Evolutionary conservation across 75 land plant species (phyloP), one percentile per base, ranked within the genome.

Genomic region (Picea sitchensis): DNA sequence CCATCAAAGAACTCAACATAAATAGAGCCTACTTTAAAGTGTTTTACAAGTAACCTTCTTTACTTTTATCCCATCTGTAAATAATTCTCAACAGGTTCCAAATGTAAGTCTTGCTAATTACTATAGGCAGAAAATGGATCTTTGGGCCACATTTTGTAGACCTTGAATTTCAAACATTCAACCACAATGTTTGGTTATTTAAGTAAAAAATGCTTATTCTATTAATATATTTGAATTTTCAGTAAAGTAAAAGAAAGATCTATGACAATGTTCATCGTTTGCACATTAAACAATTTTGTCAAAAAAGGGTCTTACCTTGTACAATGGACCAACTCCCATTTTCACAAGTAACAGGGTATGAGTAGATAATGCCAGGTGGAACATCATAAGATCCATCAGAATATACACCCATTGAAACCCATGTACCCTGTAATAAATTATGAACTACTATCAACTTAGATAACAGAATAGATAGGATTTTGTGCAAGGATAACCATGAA

Each of bases 401-500:
- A 81, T 76, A 87, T 12, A 96, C 99, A 82, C 98, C 98, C 98
- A 96, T 96, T 21, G 99, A 96, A 11, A 96, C 99, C 91, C 88
- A 96, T 62, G 98, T 87, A 3, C 93, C 99, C 95, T 96, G 88
- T 11, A 83, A 32, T 14, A 62, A 68, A 68, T 11, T 63, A 44
- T 5, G 0, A 44, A 44, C 47, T 5, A 44, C 51, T n/a, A 67
- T 32, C 38, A 0, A 38, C 32, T 36, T 26, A 31, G 34, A 64
- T 77, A 31, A 61, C 73, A 61, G 12, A 77, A 15, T 34, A 65
- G 15, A 18, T 65, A 32, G 15, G 34, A 14, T 32, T 18, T 18
- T 65, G 18, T 5, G 11, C 34, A 32, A 9, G 17, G 38, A 32
- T 65, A 3, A 65, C 6, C 34, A 32, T 4, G 14, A 31, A 14